Percentiles rank a stretch among this genome's conserved stretches.
Conservation (phyloP, 2,329 filamentous ascomycete genomes). For the Scleromitrula shiraiana region DNA sequence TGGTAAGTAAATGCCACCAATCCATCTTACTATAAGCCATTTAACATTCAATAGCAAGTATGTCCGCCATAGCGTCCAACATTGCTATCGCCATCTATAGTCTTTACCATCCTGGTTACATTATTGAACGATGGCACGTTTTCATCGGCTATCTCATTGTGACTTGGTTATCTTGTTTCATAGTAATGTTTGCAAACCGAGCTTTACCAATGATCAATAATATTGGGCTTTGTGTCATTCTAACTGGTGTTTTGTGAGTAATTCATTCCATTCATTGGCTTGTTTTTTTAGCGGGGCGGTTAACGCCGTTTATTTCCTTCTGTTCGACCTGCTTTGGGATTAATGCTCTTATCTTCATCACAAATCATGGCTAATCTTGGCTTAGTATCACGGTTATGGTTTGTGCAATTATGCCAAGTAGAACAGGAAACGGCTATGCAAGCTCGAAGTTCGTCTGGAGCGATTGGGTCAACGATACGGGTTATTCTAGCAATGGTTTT, state of each 20-base stretch:
- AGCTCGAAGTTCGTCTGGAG: slow-evolving; percentile 36
- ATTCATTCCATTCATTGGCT: slow-evolving; percentile 37
- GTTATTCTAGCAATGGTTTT: slow-evolving; percentile 42
- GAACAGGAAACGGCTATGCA: slow-evolving; percentile 35
- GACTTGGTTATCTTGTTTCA: slow-evolving; percentile 37
- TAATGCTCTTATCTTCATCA: neutral
- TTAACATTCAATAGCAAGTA: slow-evolving; percentile 15
- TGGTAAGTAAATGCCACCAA: slow-evolving; percentile 11
- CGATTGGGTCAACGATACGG: slow-evolving; percentile 38
- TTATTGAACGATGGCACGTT: slow-evolving; percentile 41
- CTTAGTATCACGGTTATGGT: slow-evolving; percentile 35
- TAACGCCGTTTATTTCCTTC: no score
- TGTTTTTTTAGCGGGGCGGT: neutral
- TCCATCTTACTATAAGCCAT: neutral
- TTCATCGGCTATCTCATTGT: slow-evolving; percentile 41
- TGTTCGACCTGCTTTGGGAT: no score
- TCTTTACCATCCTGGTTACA: slow-evolving; percentile 39
- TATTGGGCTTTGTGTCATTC: slow-evolving; percentile 44
- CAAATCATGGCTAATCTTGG: neutral
- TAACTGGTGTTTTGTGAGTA: slow-evolving; percentile 37
- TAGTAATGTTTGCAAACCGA: slow-evolving; percentile 47
- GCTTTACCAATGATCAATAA: slow-evolving; percentile 44
- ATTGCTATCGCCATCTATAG: slow-evolving; percentile 40
- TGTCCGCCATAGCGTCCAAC: slow-evolving; percentile 34
- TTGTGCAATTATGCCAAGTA: slow-evolving; percentile 45